A percentile compares a stretch with the other conserved stretches of the same genome.
These are phyloP conservation scores for Arthrobotrys megalospora DNA, from an alignment of 2,329 filamentous ascomycete genomes.

Conservation along the genomic window DNA sequence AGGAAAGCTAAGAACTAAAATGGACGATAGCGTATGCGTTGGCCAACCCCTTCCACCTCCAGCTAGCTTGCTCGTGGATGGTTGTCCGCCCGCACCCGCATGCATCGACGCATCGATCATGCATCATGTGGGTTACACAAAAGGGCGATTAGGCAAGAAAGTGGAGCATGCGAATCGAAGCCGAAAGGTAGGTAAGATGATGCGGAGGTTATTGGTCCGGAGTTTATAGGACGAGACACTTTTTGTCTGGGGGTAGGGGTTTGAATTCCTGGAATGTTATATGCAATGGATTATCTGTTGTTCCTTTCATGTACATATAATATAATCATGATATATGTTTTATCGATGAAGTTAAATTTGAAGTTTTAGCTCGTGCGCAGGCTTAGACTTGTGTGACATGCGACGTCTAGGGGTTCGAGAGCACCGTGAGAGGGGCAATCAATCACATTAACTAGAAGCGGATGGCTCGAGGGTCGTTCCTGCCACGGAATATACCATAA, in stretches of 20 bases:
- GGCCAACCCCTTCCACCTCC: background rate
- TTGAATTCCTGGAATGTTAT: too few species aligned
- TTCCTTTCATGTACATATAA: background rate
- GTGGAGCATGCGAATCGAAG: background rate
- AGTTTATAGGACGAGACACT: too few species aligned
- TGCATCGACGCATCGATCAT: slow-evolving; percentile 20
- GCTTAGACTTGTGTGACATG: too few species aligned
- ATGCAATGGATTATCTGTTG: background rate
- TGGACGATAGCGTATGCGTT: slow-evolving; percentile 23
- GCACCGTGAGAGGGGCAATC: too few species aligned
- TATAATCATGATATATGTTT: too few species aligned
- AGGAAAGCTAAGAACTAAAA: background rate
- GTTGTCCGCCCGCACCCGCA: slow-evolving; percentile 12
- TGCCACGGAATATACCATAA: too few species aligned
- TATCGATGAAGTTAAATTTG: too few species aligned
- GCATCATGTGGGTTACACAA: slow-evolving; percentile 57
- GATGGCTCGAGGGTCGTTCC: too few species aligned
- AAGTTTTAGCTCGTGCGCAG: too few species aligned
- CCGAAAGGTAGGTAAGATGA: background rate
- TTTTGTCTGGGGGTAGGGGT: too few species aligned
- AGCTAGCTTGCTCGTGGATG: slow-evolving; percentile 2
- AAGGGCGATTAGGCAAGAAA: slow-evolving; percentile 9
- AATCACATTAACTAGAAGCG: too few species aligned
- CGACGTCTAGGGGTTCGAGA: too few species aligned
- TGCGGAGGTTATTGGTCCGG: background rate